phyloP scores from a whole-genome alignment of 768 basidiomycete genomes.

The Boletus pseudo-olivaceus region DNA sequence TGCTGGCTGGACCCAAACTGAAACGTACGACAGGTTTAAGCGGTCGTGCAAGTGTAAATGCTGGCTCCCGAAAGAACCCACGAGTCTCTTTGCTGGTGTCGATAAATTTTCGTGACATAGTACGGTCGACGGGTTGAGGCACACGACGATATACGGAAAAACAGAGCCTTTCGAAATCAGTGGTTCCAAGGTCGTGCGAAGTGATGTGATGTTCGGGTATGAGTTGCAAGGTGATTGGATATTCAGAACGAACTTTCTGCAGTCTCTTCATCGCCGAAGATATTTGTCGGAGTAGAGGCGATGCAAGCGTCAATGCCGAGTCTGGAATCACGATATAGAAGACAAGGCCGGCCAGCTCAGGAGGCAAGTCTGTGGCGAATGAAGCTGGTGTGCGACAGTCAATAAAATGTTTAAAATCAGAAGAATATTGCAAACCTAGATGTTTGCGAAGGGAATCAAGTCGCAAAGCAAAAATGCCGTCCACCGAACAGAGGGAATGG shows the following conservation, averaged over 20 bases:
- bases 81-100: conserved; percentile 38
- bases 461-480: conserved; percentile 60
- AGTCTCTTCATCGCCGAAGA: conserved; percentile 61
- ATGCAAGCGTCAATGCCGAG: conserved; percentile 58
- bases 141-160: conserved; percentile 72
- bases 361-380: conserved; percentile 45
- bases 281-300: conserved; percentile 65
- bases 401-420: not conserved
- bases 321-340: conserved; percentile 69
- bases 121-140: conserved; percentile 54
- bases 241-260: conserved; percentile 42
- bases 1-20: conserved; percentile 36
- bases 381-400: conserved; percentile 36
- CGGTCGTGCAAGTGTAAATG: conserved; percentile 58
- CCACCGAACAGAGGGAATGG: conserved; percentile 41
- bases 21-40: conserved; percentile 35
- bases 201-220: conserved; percentile 64
- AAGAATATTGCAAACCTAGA: conserved; percentile 41
- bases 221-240: conserved; percentile 65
- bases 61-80: conserved; percentile 60
- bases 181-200: conserved; percentile 22
- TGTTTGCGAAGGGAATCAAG: conserved; percentile 72
- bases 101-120: conserved; percentile 52
- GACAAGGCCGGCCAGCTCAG: conserved; percentile 43
- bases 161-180: conserved; percentile 48